Percentiles rank a stretch among this genome's conserved stretches.
Conservation (phyloP, 768 basidiomycete species). For the Mycena sanguinolenta region DNA sequence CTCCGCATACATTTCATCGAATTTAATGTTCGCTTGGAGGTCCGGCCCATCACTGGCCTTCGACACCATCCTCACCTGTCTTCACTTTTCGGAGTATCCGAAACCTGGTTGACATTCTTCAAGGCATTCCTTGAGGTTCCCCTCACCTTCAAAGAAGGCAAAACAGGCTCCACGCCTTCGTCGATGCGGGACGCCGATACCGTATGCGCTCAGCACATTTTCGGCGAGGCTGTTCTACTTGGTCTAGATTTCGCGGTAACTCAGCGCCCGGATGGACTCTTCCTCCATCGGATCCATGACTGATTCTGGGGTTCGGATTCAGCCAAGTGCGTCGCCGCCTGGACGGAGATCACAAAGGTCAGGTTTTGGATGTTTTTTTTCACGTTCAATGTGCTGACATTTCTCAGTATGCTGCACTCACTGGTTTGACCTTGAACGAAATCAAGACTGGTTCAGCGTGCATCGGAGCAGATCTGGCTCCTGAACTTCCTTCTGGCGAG, state of each 20-base stretch:
- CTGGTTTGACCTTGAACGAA: background rate
- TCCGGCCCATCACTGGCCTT: slow-evolving; percentile 48
- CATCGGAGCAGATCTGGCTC: background rate
- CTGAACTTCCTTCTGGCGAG: slow-evolving; percentile 6
- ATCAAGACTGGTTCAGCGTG: slow-evolving; percentile 9
- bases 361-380: background rate
- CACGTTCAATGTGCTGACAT: background rate
- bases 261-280: slow-evolving; percentile 4
- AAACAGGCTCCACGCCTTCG: slow-evolving; percentile 2
- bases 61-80: slow-evolving; percentile 6
- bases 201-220: slow-evolving; percentile 8
- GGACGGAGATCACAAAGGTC: slow-evolving; percentile 9
- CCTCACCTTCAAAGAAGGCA: slow-evolving; percentile 8
- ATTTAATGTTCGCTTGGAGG: slow-evolving; percentile 11
- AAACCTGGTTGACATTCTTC: slow-evolving; percentile 4
- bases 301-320: slow-evolving; percentile 9
- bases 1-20: background rate
- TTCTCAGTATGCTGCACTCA: slow-evolving; percentile 5
- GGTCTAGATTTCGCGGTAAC: slow-evolving; percentile 4
- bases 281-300: slow-evolving; percentile 5
- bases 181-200: slow-evolving; percentile 9
- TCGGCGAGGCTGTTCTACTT: slow-evolving; percentile 6
- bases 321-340: slow-evolving; percentile 8
- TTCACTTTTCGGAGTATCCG: background rate
- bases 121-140: background rate